These are phyloP conservation scores for Syzygium aromaticum DNA, from an alignment of 345 rosid genomes.

Conservation along the genomic window DNA sequence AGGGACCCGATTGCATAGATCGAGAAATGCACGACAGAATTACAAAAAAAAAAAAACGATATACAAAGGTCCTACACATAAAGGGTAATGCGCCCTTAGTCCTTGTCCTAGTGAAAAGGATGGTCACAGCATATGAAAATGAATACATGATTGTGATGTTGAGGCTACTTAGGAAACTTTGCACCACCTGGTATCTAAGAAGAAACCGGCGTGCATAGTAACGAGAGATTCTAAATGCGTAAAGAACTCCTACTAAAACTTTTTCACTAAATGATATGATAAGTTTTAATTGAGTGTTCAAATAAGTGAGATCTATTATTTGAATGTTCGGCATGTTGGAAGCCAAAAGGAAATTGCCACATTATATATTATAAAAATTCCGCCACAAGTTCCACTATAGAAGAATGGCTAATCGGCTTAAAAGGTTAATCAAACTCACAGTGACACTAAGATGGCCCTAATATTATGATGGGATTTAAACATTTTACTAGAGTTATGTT, in stretches of 20 bases:
- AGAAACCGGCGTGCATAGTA: background rate
- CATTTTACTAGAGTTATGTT: no score
- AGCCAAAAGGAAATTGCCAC: background rate
- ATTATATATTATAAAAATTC: no score
- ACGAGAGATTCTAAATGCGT: background rate
- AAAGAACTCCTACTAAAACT: background rate
- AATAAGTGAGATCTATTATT: background rate
- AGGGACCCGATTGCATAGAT: background rate
- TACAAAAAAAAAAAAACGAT: no score
- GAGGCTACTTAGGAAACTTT: background rate
- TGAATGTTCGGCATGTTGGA: background rate
- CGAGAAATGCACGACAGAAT: background rate
- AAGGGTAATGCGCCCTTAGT: background rate
- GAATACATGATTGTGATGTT: background rate
- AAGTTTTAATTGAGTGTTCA: background rate
- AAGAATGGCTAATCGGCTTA: background rate
- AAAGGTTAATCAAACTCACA: background rate
- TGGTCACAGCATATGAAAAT: background rate
- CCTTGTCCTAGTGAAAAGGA: background rate
- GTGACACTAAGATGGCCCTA: background rate
- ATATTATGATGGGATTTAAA: background rate
- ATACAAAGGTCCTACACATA: background rate
- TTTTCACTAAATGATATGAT: background rate
- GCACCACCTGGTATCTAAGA: background rate
- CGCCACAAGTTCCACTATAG: background rate